Base-by-base conservation (phyloP, 768 basidiomycete genomes). In the Lyophyllum shimeji region DNA sequence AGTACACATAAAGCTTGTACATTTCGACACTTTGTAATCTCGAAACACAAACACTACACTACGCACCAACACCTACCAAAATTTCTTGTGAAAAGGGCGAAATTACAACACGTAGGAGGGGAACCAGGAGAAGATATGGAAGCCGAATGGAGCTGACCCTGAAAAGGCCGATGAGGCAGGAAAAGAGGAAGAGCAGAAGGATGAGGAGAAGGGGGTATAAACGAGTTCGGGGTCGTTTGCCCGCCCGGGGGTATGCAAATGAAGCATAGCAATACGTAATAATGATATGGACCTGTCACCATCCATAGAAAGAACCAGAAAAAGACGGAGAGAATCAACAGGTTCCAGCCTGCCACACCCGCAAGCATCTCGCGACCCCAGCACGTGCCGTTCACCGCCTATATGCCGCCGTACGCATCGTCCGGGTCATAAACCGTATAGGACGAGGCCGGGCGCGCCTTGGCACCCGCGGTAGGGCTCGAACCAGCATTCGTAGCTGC, bases 341-440 rank as follows among this genome's bases (percentile, higher is more conserved):
- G 46, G 11, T 9, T 29, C 29, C 29, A 29, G 29, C 9, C 29
- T 9, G 29, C 29, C 29, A 29, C 9, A 29, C 9, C n/a, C 9
- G 9, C 29, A 29, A 29, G 29, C 29, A 25, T 37, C 15, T 1
- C 37, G n/a, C 2, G 11, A 18, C 33, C 33, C 34, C 12, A 3
- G 7, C 31, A 13, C 21, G 17, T 2, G n/a, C 34, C 34, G 3
- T 6, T 37, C 18, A 25, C 5, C 20, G 7, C 42, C 78, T 71
- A 89, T 66, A 89, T 81, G 27, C 86, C 88, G 23, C 79, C 85
- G 60, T 90, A 90, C 45, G 83, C 86, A 59, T 90, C 87, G 25
- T 83, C 82, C 31, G 80, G 79, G 60, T 84, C 78, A 60, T 88
- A 89, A 52, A 82, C 71, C 12, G 83, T 84, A 20, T 73, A 56